Percentiles rank a stretch among this genome's conserved stretches.
phyloP scores from a whole-genome alignment of 805 yeast genomes.

The Nakazawaea anatomiae region DNA sequence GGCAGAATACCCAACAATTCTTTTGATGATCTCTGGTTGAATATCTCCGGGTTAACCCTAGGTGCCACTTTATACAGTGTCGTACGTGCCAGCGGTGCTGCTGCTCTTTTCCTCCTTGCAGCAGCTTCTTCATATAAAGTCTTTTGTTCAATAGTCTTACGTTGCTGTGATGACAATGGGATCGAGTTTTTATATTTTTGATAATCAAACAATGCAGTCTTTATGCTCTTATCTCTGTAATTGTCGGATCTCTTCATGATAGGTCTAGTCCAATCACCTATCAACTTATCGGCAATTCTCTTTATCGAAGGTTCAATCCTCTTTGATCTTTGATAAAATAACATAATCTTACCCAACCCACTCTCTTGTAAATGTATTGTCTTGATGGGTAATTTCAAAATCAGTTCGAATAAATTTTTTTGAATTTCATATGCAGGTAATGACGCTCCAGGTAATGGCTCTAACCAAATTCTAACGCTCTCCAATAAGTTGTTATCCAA shows the following conservation, averaged over 20 bases:
- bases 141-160: slow-evolving; percentile 32
- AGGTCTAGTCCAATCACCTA: slow-evolving; percentile 98
- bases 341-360: slow-evolving; percentile 87
- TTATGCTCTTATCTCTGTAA: slow-evolving; percentile 79
- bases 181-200: slow-evolving; percentile 41
- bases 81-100: slow-evolving; percentile 88
- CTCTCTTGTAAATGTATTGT: slow-evolving; percentile 93
- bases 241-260: slow-evolving; percentile 93
- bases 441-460: slow-evolving; percentile 96
- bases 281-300: slow-evolving; percentile 81
- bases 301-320: slow-evolving; percentile 84
- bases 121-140: slow-evolving; percentile 85
- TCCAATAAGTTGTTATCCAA: slow-evolving; percentile 90
- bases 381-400: slow-evolving; percentile 80
- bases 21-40: slow-evolving; percentile 35
- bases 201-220: slow-evolving; percentile 62
- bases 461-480: slow-evolving; percentile 94
- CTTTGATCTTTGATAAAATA: slow-evolving; percentile 88
- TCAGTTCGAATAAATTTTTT: slow-evolving; percentile 71
- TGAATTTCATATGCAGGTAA: slow-evolving; percentile 97
- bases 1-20: slow-evolving; percentile 41
- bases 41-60: slow-evolving; percentile 49
- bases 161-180: slow-evolving; percentile 23
- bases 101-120: slow-evolving; percentile 88
- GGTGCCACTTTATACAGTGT: slow-evolving; percentile 92